Conservation (phyloP, 352 stramenopile species). For the Pythium rishiriense region DNA sequence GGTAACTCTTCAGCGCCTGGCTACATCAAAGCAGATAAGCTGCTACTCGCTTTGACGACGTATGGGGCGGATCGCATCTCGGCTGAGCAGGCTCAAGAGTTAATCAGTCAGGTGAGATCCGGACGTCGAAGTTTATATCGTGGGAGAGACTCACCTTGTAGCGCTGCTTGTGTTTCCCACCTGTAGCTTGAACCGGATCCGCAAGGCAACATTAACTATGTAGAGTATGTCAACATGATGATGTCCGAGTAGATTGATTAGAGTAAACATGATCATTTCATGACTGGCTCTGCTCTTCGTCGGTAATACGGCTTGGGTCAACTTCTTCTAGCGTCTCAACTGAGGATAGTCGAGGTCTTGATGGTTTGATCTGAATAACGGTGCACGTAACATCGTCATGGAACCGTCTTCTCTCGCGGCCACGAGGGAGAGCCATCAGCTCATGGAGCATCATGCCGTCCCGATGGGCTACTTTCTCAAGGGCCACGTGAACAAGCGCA, state of each 20-base stretch:
- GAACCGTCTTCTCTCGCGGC: constrained; percentile 49
- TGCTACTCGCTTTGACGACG: constrained; percentile 85
- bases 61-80: constrained; percentile 92
- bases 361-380: constrained; percentile 54
- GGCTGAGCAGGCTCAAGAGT: constrained; percentile 88
- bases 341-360: constrained; percentile 9
- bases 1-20: constrained; percentile 59
- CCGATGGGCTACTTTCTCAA: constrained; percentile 71
- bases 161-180: not conserved
- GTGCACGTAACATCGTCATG: constrained; percentile 86
- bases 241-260: constrained; percentile 70
- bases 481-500: constrained; percentile 63
- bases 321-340: constrained; percentile 19
- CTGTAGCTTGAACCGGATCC: constrained; percentile 89
- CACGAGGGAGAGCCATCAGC: constrained; percentile 53
- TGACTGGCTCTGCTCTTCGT: constrained; percentile 11
- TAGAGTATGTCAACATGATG: constrained; percentile 96
- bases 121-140: not conserved
- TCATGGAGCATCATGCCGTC: constrained; percentile 75
- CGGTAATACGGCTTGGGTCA: constrained; percentile 3
- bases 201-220: constrained; percentile 92
- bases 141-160: constrained; percentile 11
- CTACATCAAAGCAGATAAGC: constrained; percentile 82
- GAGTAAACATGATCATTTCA: constrained; percentile 10
- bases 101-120: constrained; percentile 80